Evolutionary conservation across 192 early-diverging fungal species (phyloP), one percentile per base, ranked within the genome.

Genomic region (Powellomyces hirtus): DNA sequence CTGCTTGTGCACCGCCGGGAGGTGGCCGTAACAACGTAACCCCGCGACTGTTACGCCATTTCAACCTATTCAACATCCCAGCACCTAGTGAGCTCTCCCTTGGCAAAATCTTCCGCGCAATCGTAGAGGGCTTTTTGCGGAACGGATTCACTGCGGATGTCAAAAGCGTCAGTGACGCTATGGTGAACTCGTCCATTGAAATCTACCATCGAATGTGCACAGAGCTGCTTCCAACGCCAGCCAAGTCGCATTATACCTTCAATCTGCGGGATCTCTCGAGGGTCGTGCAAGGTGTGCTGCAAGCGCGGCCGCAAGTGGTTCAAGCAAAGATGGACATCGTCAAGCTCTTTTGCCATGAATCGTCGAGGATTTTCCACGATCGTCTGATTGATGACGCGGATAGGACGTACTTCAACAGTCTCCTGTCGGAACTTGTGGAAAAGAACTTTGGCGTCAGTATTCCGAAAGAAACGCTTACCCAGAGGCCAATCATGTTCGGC

Each of bases 211-310:
- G 77, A 22, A 86, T 86, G 84, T 80, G 80, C 59, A 78, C 77
- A 6, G 80, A 86, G 62, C 63, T 86, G 50, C 70, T 86, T 16
- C 84, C 84, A 22, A 86, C 84, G 1, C 84, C 84, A 16, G 81
- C 80, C 0, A 86, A 86, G 57, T 86, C 84, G 0, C 84, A 86
- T 66, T 86, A 86, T 52, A 86, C 84, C 1, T 86, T 86, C 70
- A 86, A 86, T 42, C 57, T 86, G 42, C 66, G 84, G 33, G 84
- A 86, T 59, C 61, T 86, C 45, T 86, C 84, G 11, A 78, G 81
- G 68, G 84, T 86, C 7, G 72, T 86, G 22, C 84, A 86, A 62
- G 84, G 84, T 14, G 77, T 86, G 16, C 49, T 78, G 11, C 84
- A 86, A 66, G 67, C 81, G 0, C 66, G 70, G 4, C 79, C 79